These are phyloP conservation scores for Globisporangium apiculatum DNA, from an alignment of 352 stramenopile species.

Conservation along the genomic window DNA sequence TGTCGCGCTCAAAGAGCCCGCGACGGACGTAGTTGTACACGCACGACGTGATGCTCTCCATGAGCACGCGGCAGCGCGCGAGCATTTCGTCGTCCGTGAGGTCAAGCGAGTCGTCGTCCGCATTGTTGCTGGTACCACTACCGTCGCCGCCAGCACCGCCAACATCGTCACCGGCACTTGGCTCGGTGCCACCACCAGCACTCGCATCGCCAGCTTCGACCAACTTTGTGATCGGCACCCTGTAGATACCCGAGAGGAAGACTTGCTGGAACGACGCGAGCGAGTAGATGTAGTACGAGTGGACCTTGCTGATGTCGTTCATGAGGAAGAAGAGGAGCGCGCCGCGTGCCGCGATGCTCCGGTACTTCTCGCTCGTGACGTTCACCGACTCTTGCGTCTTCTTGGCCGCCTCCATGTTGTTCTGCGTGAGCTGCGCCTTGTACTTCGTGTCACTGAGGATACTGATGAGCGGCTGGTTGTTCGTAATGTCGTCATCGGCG, in stretches of 20 bases:
- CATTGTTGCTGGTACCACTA: background rate
- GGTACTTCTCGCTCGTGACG: slow-evolving; percentile 94
- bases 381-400: slow-evolving; percentile 91
- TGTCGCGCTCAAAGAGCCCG: slow-evolving; percentile 93
- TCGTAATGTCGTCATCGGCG: slow-evolving; percentile 95
- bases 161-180: background rate
- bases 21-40: slow-evolving; percentile 95
- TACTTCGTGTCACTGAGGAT: slow-evolving; percentile 94
- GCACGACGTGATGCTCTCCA: slow-evolving; percentile 91
- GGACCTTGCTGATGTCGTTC: slow-evolving; percentile 95
- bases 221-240: slow-evolving; percentile 54
- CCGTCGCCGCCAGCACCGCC: slow-evolving; percentile 5
- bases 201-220: slow-evolving; percentile 18
- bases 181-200: background rate
- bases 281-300: slow-evolving; percentile 97
- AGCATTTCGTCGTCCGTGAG: slow-evolving; percentile 89
- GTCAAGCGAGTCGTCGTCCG: slow-evolving; percentile 26
- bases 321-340: slow-evolving; percentile 96
- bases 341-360: slow-evolving; percentile 89
- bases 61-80: slow-evolving; percentile 75
- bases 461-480: slow-evolving; percentile 95
- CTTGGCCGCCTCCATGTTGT: slow-evolving; percentile 91
- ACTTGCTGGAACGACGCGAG: slow-evolving; percentile 94
- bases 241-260: slow-evolving; percentile 93
- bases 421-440: slow-evolving; percentile 88